Evolutionary conservation across 148 eudicot genomes (phyloP).

Genomic region (Cornus florida): DNA sequence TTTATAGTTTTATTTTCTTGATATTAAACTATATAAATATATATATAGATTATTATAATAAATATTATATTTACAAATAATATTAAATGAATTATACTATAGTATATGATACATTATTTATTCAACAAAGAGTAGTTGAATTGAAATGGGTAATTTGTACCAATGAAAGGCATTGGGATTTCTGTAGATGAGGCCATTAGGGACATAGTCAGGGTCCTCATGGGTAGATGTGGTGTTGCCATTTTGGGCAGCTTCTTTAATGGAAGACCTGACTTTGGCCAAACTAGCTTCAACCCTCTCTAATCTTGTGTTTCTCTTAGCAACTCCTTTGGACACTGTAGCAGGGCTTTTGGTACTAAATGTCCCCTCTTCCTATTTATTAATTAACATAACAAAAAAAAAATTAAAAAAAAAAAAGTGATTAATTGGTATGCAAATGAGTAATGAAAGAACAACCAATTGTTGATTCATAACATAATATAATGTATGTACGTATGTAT

Average conservation of each 20-base stretch:
- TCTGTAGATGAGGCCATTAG: slow-evolving; percentile 41
- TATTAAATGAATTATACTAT: too few relatives aligned
- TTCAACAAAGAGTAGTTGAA: neutral
- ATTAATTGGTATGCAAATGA: neutral
- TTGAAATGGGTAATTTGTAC: slow-evolving; percentile 23
- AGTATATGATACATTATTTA: too few relatives aligned
- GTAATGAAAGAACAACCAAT: neutral
- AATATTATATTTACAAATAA: too few relatives aligned
- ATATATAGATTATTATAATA: too few relatives aligned
- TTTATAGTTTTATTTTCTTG: too few relatives aligned
- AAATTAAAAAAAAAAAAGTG: too few relatives aligned
- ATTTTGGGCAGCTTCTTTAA: slow-evolving; percentile 32
- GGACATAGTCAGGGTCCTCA: slow-evolving; percentile 35
- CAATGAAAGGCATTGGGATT: slow-evolving; percentile 44
- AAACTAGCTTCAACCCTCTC: slow-evolving; percentile 25
- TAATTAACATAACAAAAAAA: neutral
- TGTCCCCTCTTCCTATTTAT: slow-evolving; percentile 5
- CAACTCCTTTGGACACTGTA: neutral
- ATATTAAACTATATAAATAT: too few relatives aligned
- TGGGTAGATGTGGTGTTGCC: slow-evolving; percentile 19
- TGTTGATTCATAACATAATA: neutral
- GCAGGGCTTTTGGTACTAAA: neutral
- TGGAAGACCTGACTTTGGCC: slow-evolving; percentile 34
- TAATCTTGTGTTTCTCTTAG: slow-evolving; percentile 10
- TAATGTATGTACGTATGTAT: neutral